Conservation (phyloP, 2,329 filamentous ascomycete genomes). For the Aureobasidium sp. region DNA sequence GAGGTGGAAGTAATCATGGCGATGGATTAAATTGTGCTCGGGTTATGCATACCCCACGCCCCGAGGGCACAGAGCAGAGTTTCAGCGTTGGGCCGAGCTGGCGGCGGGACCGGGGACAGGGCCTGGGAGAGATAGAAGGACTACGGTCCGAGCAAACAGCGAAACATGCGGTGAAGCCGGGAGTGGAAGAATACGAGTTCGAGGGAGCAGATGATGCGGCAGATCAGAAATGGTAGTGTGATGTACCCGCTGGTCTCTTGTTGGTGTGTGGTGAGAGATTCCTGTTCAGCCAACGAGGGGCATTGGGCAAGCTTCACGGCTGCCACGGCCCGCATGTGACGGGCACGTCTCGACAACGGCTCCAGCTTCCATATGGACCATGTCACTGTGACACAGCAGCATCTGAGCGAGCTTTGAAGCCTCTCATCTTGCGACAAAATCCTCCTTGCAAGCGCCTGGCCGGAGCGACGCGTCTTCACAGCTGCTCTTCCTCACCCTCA, state of each 20-base stretch:
- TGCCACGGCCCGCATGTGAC: conserved; percentile 5
- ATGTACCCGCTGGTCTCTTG: not conserved
- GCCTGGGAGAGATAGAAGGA: not conserved
- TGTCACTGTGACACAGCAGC: not conserved
- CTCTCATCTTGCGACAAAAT: not conserved
- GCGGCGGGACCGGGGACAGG: not conserved
- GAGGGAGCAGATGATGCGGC: not conserved
- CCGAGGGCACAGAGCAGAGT: not conserved
- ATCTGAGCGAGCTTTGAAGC: not conserved
- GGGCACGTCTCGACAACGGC: not conserved
- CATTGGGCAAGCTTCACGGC: not conserved
- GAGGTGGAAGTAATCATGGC: conserved; percentile 10
- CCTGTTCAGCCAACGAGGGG: not conserved
- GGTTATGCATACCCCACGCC: conserved; percentile 13
- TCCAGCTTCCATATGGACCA: not conserved
- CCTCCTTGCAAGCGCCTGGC: not conserved
- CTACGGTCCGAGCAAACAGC: conserved; percentile 1
- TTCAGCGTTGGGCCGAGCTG: conserved; percentile 2
- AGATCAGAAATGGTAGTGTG: not conserved
- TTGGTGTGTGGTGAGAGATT: not conserved
- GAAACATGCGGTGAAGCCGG: not conserved
- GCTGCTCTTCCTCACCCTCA: not conserved
- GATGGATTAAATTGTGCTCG: conserved; percentile 4
- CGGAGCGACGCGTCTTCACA: not conserved
- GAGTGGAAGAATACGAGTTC: not conserved